A percentile compares a stretch with the other conserved stretches of the same genome.
phyloP scores from a whole-genome alignment of 345 rosid species.

The Camelina sativa region DNA sequence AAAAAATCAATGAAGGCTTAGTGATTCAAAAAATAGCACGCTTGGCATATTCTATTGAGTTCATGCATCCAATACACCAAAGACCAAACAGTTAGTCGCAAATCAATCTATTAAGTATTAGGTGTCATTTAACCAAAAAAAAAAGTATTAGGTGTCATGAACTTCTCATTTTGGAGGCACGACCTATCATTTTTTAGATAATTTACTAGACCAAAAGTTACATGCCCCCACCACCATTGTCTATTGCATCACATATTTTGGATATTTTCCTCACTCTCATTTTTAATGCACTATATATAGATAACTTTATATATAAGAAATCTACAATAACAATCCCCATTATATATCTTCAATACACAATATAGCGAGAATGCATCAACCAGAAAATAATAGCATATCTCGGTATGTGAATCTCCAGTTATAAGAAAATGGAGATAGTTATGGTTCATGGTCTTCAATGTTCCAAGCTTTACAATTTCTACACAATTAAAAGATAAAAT shows the following conservation, averaged over 20 bases:
- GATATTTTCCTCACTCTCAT: not conserved
- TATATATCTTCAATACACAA: not conserved
- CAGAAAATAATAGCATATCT: not conserved
- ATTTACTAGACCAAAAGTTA: constrained; percentile 4
- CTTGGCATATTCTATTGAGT: constrained; percentile 26
- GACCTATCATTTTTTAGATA: constrained; percentile 1
- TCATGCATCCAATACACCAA: constrained; percentile 5
- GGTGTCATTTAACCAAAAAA: too few relatives aligned
- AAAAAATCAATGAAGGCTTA: not conserved
- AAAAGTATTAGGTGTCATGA: constrained; percentile 31
- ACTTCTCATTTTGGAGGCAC: constrained; percentile 31
- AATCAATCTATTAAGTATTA: constrained; percentile 7
- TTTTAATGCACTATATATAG: not conserved
- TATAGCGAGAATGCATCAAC: constrained; percentile 11
- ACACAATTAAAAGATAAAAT: not conserved
- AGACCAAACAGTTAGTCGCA: constrained; percentile 5
- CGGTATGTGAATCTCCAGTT: not conserved
- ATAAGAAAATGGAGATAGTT: not conserved
- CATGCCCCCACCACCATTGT: constrained; percentile 3
- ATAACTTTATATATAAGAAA: not conserved
- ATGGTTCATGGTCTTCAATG: not conserved
- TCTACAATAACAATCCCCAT: not conserved
- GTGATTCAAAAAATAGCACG: constrained; percentile 28
- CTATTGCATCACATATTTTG: not conserved
- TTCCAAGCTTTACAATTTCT: not conserved